Base-by-base conservation (phyloP, 345 rosid species). In the Toxicodendron radicans region DNA sequence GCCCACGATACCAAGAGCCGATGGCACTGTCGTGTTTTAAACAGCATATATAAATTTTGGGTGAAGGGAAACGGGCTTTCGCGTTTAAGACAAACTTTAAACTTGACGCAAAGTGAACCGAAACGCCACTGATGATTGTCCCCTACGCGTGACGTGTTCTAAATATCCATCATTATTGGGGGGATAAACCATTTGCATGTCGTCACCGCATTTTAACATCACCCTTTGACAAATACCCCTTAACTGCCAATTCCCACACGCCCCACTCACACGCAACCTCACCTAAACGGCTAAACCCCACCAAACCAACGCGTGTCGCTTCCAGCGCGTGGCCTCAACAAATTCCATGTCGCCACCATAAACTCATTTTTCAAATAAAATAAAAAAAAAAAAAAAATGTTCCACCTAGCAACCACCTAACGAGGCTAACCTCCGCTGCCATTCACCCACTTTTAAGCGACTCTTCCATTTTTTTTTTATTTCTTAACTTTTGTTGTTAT, bases 391-490 rank as follows among this genome's bases (percentile, higher is more conserved):
- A 48, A 14, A 2, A 49, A 8, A 32, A 32, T 4, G 2, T 4
- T 61, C 2, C 38, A 62, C 60, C 21, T 12, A 33, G 68, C 35
- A 18, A 20, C 30, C 68, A 72, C 75, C 75, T 61, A 72, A 53
- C 58, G 33, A 2, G 1, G 20, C 38, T 7, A 53, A 49, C 46
- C 18, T 17, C 72, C 68, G 27, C 18, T 7, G 75, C 20, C 52
- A 3, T n/a, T 35, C 38, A 14, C 68, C 61, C 1, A 5, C 60
- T 63, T 73, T 21, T 18, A 52, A 38, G 75, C 75, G 8, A 72
- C 21, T 49, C 7, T 20, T 51, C 6, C 7, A 6, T 38, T 38
- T 38, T 38, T 38, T 38, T 38, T 38, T 38, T 27, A 5, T 38
- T 38, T 38, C 43, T 51, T 27, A 16, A 66, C 14, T 46, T 23